Evolutionary conservation across 495 filamentous ascomycete species (phyloP), one percentile per base, ranked within the genome.

Genomic region (Achaetomiella virescens): DNA sequence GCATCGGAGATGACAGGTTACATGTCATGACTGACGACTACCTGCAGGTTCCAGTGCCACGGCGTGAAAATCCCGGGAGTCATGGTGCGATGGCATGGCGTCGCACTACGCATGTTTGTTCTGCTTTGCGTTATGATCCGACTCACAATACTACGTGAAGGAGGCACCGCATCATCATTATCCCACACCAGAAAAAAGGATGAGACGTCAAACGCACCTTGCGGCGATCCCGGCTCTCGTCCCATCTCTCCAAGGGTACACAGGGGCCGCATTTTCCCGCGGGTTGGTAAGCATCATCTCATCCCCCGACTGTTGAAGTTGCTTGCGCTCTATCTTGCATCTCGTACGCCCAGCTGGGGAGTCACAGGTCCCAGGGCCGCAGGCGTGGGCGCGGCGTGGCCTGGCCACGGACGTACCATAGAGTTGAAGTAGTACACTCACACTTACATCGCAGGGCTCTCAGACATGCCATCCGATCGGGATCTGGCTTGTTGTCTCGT

Each of bases 401-500:
- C 47, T 10, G 33, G 38, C 38, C 15, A 42, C 38, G 17, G 18
- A 38, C 36, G 12, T 18, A 33, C 20, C n/a, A n/a, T n/a, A n/a
- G n/a, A n/a, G n/a, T n/a, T n/a, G n/a, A n/a, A n/a, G 45, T 48
- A 48, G 20, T 31, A 2, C 35, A 50, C 22, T 20, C 24, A 12
- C 17, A 18, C 48, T 40, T 36, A n/a, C 27, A 31, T 31, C 35
- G 7, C 18, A n/a, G 10, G 15, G 25, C 47, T 35, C 48, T 52
- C 24, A 29, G 48, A 42, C 48, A 33, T 52, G 1, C 11, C 24
- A 21, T 40, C 10, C 3, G 40, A 21, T 17, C 17, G 33, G 25
- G 33, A 56, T 48, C 53, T 53, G 21, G 41, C 43, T 35, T 37
- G 43, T 22, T 57, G 54, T 61, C 59, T 61, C 53, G 48, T 55